Evolutionary conservation across 2,329 filamentous ascomycete genomes (phyloP).

Genomic region (Pleomassaria siparia): DNA sequence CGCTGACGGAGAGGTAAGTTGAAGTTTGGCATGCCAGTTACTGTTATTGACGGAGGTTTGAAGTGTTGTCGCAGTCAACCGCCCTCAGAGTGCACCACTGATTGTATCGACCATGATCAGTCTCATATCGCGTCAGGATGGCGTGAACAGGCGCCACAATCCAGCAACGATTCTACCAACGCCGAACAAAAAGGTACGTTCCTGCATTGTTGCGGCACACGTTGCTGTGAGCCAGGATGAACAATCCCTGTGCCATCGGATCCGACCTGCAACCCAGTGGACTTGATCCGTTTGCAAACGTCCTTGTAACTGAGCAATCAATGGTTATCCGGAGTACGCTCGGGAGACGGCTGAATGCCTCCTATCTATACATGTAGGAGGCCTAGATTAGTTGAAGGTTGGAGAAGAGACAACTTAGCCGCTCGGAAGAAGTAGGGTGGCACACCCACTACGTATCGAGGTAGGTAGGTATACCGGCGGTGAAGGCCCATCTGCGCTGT

Average conservation of each 20-base stretch:
- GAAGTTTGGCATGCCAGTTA: too few relatives aligned
- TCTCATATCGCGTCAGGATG: neutral
- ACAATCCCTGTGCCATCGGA: neutral
- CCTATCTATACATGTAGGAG: neutral
- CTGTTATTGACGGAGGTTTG: too few relatives aligned
- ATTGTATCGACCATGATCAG: too few relatives aligned
- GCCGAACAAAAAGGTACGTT: conserved; percentile 4
- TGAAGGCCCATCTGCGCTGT: neutral
- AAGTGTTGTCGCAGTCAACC: too few relatives aligned
- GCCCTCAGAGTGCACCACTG: too few relatives aligned
- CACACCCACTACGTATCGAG: too few relatives aligned
- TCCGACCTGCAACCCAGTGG: neutral
- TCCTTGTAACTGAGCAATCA: neutral
- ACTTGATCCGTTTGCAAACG: neutral
- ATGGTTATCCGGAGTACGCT: neutral
- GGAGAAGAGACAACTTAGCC: neutral
- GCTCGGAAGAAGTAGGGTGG: neutral
- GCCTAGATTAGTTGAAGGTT: neutral
- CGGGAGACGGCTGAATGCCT: neutral
- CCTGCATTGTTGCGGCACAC: neutral
- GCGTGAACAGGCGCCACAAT: neutral
- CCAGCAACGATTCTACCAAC: neutral
- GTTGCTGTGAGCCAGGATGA: neutral
- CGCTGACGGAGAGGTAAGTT: too few relatives aligned
- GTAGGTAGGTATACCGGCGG: neutral